Base-by-base conservation (phyloP, 768 basidiomycete genomes). In the Leccinum sublutescens region DNA sequence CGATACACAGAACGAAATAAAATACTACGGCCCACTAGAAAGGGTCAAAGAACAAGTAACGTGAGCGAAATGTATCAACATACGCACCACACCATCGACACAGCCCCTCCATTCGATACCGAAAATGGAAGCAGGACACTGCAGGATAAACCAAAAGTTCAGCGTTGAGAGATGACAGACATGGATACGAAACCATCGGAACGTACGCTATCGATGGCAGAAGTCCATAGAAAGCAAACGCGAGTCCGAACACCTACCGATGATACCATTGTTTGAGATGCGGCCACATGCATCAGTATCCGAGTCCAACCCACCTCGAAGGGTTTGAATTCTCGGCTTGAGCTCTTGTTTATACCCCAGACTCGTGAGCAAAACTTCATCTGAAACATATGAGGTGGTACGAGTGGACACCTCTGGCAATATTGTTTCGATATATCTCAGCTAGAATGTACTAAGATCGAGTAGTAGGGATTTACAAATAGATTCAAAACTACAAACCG, bases 171-270 rank as follows among this genome's bases (percentile, higher is more conserved):
- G 38, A 56, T 23, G 14, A 1, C 1, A 14, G 8, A 45, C 43
- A 62, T 64, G 50, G 63, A 70, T 25, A 40, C 55, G 2, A 66
- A 48, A 2, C 5, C 40, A 43, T 43, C n/a, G 9, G 59, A 36
- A 74, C 79, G 10, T 58, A 83, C 69, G 85, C 81, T 47, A 88
- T 86, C 0, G 87, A 81, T 19, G 81, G 86, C 1, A 87, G 79
- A 17, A 88, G 65, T 0, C 87, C 87, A 54, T 87, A 85, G 58
- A 88, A 84, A 5, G 83, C 85, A 68, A 89, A 89, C 0, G 83
- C 82, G 21, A 88, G 76, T 1, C 87, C 86, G 60, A 88, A 88
- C 10, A 86, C 83, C 84, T 89, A 66, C 71, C 27, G 33, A 64
- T 66, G 2, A 10, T 23, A 8, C n/a, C 34, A 5, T 43, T 12